Base-by-base conservation (phyloP, 257 asterid genomes). In the Leptodermis oblonga region DNA sequence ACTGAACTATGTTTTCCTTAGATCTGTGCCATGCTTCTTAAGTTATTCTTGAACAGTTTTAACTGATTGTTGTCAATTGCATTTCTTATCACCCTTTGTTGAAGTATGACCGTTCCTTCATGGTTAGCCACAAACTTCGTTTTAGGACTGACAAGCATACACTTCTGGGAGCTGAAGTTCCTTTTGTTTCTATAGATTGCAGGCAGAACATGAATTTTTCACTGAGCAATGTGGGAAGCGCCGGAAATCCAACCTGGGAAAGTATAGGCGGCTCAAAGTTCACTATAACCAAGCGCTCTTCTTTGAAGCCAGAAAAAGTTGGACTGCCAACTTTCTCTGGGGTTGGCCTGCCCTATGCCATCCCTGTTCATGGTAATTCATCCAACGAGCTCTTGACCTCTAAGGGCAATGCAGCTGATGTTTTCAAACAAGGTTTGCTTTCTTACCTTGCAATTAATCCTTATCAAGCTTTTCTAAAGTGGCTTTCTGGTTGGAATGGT, bases 201-300 rank as follows among this genome's bases (percentile, higher is more conserved):
- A 80, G 85, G 77, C 88, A 84, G 63, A 86, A 83, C 42, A 67
- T 81, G 88, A 83, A 80, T 67, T 83, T 80, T 79, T 72, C 83
- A 73, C 68, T 80, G 83, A 85, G 83, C 82, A 77, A 76, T 62
- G 48, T 78, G 20, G 69, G 78, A 79, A 71, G 68, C 71, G 68
- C 82, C 76, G 83, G 80, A 48, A 76, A 74, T 75, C 46, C 80
- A 25, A 62, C 78, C 55, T 86, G 86, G 91, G 85, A 83, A 51
- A 78, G 75, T 77, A 62, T 81, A 39, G 37, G 73, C 72, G 59
- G 75, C 79, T 78, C 91, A 72, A 88, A 83, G 86, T 91, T 90
- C 84, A 85, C 95, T 31, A 68, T 85, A 4, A 85, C 91, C 22
- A 85, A 80, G 77, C 88, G 74, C 58, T 78, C 69, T 76, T 61